Evolutionary conservation across 225 moss, liverwort and hornwort genomes (phyloP), one percentile per base, ranked within the genome.

Genomic region (Physcomitrellopsis africana): DNA sequence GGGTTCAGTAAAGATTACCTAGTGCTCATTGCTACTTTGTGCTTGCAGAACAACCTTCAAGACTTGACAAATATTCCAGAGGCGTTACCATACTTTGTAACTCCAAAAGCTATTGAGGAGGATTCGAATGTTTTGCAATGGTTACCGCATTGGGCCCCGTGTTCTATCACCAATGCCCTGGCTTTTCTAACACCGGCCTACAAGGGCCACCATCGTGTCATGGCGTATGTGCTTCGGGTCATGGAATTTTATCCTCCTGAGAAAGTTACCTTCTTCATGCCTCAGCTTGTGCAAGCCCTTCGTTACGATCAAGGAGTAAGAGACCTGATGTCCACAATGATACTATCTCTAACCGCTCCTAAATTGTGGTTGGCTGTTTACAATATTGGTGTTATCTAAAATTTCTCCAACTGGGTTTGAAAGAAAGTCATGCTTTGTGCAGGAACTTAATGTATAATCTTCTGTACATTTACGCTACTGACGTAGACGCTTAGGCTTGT

Each of bases 251-350:
- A 94, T 62, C 92, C 94, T 55, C 90, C 92, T 20, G 92, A 94
- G 72, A 89, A 85, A 61, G 94, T 94, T 27, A 94, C 94, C 37
- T 94, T 94, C 72, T 94, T 94, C 80, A 94, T 94, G 94, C 94
- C 94, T 44, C 94, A 94, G 81, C 92, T 94, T 72, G 90, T 94
- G 41, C 91, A 92, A 68, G 83, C 94, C 58, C 90, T 94, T 67
- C 85, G 92, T 29, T 90, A 92, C 65, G 92, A 94, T 77, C 86
- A 89, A 84, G 90, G 89, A 55, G 91, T 91, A 56, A 79, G 83
- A 67, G 55, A 49, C 72, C 51, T 37, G 24, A 60, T 62, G 24
- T 68, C 68, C n/a, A 59, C 14, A 58, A 44, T 44, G n/a, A 59
- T 16, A 54, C 47, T 42, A 14, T 65, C 32, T 74, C 19, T 66